Evolutionary conservation across 495 filamentous ascomycete genomes (phyloP), one percentile per base, ranked within the genome.

Genomic region (Cetradonia linearis): DNA sequence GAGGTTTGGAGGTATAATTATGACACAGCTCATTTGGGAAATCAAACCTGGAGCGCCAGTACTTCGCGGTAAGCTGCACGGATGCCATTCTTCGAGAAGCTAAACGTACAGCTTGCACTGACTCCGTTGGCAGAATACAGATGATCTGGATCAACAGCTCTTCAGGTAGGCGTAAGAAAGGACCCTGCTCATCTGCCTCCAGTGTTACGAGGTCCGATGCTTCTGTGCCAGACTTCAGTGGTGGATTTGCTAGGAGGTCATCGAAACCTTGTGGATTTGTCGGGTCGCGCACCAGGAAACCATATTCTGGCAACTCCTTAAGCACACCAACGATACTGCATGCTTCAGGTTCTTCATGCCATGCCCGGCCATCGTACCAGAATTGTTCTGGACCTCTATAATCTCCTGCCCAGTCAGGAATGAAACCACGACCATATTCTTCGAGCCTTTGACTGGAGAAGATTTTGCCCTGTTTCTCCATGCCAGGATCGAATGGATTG

Each of bases 311-410:
- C 18, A 20, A 18, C 18, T 27, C 36, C 44, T 46, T 20, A 4
- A 46, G 36, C 55, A 57, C 8, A 5, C 40, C 55, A 38, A 16
- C 55, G 8, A 42, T 27, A 28, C 11, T 8, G 31, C 25, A 57
- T 20, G 50, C 50, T n/a, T 57, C 55, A 13, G 36, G 36, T 16
- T 46, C 40, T 25, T 57, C 55, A 34, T 40, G 3, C 36, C 40
- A 42, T 10, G 55, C 13, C 55, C 55, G 42, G 23, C 55, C 55
- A 8, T 57, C 36, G 5, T 57, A 33, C 55, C 55, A 57, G 18
- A 57, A 46, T 42, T 57, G 23, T 31, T 57, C 55, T 25, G 55
- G 55, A 2, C 55, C 55, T 8, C 8, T 20, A n/a, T 57, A 57
- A 30, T 57, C 55, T 11, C 55, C 55, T 8, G 36, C 36, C 55